Conservation (phyloP, 805 yeast species). For the Nakazawaea sp. region DNA sequence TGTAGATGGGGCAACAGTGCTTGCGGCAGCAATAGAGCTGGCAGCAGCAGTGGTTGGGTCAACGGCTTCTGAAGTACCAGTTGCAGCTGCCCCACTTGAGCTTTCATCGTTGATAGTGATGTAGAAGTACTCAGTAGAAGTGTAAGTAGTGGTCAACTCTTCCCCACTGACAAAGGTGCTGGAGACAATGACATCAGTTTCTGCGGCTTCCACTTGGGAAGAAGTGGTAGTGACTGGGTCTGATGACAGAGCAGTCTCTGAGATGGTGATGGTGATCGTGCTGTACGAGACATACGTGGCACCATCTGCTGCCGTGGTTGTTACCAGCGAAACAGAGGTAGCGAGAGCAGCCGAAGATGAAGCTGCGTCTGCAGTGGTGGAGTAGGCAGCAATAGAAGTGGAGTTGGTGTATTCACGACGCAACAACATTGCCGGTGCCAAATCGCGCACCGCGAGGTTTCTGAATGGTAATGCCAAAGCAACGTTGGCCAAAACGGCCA, state of each 20-base stretch:
- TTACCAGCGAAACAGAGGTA: conserved; percentile 4
- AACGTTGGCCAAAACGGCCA: not conserved
- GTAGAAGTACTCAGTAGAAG: conserved; percentile 11
- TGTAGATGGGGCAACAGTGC: conserved; percentile 13
- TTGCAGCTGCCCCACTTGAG: conserved; percentile 4
- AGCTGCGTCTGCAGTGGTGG: conserved; percentile 13
- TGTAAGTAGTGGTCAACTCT: conserved; percentile 11
- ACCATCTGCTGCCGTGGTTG: conserved; percentile 14
- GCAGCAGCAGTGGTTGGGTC: conserved; percentile 9
- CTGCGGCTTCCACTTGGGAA: not conserved
- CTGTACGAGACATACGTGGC: conserved; percentile 11
- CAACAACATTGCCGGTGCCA: not conserved
- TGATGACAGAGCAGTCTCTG: conserved; percentile 5
- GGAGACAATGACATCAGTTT: not conserved
- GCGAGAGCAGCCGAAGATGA: conserved; percentile 13
- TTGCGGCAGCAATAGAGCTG: conserved; percentile 1
- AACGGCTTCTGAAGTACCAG: conserved; percentile 4
- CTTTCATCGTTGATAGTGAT: conserved; percentile 2
- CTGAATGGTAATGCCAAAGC: conserved; percentile 9
- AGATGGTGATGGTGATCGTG: conserved; percentile 10
- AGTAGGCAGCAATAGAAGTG: conserved; percentile 7
- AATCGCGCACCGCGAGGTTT: conserved; percentile 7
- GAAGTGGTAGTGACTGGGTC: conserved; percentile 1
- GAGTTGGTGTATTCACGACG: conserved; percentile 10
- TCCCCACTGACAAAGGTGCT: not conserved